A percentile compares a stretch with the other conserved stretches of the same genome.
phyloP scores from a whole-genome alignment of 1,139 yeast species.

The Pneumocystis murina region DNA sequence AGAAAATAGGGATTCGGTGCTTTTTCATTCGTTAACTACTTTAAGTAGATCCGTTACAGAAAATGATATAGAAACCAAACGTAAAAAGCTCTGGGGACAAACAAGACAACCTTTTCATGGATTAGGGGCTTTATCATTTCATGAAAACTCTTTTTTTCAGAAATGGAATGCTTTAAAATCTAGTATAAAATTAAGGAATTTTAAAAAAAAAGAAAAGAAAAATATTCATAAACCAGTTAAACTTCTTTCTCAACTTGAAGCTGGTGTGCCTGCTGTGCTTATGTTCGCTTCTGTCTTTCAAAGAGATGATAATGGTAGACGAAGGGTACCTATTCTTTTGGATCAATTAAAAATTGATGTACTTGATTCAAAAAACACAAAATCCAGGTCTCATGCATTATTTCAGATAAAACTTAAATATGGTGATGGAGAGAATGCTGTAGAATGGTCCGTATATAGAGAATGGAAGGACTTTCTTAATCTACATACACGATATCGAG shows the following conservation, averaged over 20 bases:
- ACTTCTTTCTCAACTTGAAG: conserved; percentile 44
- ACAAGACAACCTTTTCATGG: not conserved
- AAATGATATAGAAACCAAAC: not conserved
- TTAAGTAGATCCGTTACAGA: not conserved
- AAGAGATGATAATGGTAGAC: conserved; percentile 56
- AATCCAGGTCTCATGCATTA: not conserved
- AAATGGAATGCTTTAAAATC: not conserved
- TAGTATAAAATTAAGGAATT: conserved; percentile 14
- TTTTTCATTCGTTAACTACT: not conserved
- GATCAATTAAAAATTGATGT: conserved; percentile 59
- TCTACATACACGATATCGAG: conserved; percentile 53
- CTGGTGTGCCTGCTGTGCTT: conserved; percentile 71
- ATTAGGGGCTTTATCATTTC: not conserved
- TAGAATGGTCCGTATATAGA: conserved; percentile 68
- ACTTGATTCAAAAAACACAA: conserved; percentile 31
- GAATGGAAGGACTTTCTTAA: conserved; percentile 55
- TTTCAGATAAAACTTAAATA: not conserved
- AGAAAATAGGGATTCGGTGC: not conserved
- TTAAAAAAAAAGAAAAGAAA: conserved; percentile 18
- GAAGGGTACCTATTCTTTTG: conserved; percentile 67
- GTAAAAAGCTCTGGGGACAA: not conserved
- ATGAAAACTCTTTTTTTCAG: not conserved
- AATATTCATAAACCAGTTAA: conserved; percentile 36
- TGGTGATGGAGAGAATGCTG: conserved; percentile 21
- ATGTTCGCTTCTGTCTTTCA: conserved; percentile 61